Evolutionary conservation across 768 basidiomycete species (phyloP), one percentile per base, ranked within the genome.

Genomic region (Mrakia blollopis): DNA sequence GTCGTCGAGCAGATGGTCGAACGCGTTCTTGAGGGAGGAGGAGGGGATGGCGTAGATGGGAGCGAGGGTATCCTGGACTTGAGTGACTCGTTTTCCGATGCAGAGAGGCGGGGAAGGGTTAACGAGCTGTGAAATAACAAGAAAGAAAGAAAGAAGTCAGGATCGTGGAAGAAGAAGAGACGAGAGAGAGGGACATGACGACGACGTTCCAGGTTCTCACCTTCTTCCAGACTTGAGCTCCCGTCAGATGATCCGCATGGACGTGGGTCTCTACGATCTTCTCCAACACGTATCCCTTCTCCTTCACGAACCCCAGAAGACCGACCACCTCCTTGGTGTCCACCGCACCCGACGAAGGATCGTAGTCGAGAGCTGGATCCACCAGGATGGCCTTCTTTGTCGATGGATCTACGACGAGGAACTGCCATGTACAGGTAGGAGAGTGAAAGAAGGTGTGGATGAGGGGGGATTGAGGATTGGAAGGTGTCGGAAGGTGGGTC

Each of bases 221-320:
- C 72, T 77, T 65, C 65, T 80, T 77, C 73, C 74, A 75, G 1
- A 75, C 50, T 13, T 52, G 30, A 8, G 74, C 69, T 0, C 79
- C 79, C 7, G 79, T 80, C 18, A 81, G 67, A 68, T 82, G 82
- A 71, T 82, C 82, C 5, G 82, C 82, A 68, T 82, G 82, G 2
- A 81, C 81, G 67, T 82, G 82, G 23, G 80, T 82, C 77, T 82
- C 82, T n/a, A 81, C 57, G 30, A 82, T 78, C 13, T 78, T 72
- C 0, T 62, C 71, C 21, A 82, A 76, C 18, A 1, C 52, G 54
- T 79, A 77, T 0, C 70, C 79, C n/a, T 78, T 16, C 2, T 77
- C 54, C 23, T 72, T 30, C 32, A 80, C 60, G 44, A 81, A 82
- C 18, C 62, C 78, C 25, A 78, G 30, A 2, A 82, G 61, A 0